phyloP scores from a whole-genome alignment of 2,329 filamentous ascomycete species.

The Claviceps sp. region DNA sequence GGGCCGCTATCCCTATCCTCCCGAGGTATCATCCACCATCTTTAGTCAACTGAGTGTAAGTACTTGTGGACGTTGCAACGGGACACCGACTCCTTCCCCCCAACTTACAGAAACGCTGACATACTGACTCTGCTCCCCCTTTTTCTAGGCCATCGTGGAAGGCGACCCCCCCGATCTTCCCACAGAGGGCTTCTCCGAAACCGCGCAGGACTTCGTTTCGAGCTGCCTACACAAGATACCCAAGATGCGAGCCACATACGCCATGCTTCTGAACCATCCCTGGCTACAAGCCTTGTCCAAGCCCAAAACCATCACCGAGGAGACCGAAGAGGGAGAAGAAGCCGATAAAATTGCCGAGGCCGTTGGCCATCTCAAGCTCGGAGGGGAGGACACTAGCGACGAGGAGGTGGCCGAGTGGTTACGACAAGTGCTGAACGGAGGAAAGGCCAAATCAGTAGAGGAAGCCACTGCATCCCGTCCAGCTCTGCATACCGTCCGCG shows the following conservation, averaged over 20 bases:
- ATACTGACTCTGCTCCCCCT: neutral
- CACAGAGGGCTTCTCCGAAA: constrained; percentile 60
- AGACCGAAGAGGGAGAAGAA: constrained; percentile 48
- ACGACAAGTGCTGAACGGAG: constrained; percentile 46
- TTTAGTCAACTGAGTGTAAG: constrained; percentile 94
- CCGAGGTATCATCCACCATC: constrained; percentile 95
- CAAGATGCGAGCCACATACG: constrained; percentile 84
- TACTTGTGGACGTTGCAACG: neutral
- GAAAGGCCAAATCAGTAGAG: constrained; percentile 35
- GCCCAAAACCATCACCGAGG: constrained; percentile 60
- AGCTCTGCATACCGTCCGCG: constrained; percentile 64
- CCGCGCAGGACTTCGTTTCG: constrained; percentile 74
- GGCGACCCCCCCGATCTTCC: constrained; percentile 89
- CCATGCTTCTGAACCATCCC: constrained; percentile 74
- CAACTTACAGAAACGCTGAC: constrained; percentile 3
- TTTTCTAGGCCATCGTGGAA: constrained; percentile 78
- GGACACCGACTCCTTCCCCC: too few species aligned
- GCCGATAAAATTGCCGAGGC: constrained; percentile 30
- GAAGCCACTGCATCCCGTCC: constrained; percentile 49
- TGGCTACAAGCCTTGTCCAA: constrained; percentile 72
- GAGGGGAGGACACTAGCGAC: constrained; percentile 40
- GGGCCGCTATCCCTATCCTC: constrained; percentile 89
- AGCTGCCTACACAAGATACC: constrained; percentile 89
- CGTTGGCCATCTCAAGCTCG: constrained; percentile 30
- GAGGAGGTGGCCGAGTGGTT: constrained; percentile 84